Percentiles rank a stretch among this genome's conserved stretches.
Evolutionary conservation across 2,329 filamentous ascomycete genomes (phyloP).

Genomic region (Exophiala alcalophila): DNA sequence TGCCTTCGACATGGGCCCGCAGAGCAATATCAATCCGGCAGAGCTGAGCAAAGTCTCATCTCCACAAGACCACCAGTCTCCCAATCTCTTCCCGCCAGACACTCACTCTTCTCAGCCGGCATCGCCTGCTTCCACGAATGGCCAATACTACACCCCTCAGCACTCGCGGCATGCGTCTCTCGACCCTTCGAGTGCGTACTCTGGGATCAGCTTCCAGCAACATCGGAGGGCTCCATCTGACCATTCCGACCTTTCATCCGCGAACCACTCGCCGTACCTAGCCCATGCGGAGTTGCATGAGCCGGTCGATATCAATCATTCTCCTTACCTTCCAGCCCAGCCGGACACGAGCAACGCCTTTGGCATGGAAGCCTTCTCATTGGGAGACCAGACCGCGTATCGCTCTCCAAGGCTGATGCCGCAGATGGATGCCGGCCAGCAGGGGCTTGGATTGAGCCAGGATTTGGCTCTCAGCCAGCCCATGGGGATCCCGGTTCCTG

Average conservation of each 20-base stretch:
- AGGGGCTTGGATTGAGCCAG: slow-evolving; percentile 30
- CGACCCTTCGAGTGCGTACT: slow-evolving; percentile 58
- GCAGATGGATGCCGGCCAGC: slow-evolving; percentile 53
- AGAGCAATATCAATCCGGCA: slow-evolving; percentile 42
- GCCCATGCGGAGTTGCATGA: slow-evolving; percentile 78
- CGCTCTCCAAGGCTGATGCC: slow-evolving; percentile 64
- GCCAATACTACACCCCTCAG: slow-evolving; percentile 51
- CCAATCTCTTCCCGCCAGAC: slow-evolving; percentile 55
- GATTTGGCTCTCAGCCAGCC: slow-evolving; percentile 35
- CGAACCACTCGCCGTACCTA: slow-evolving; percentile 78
- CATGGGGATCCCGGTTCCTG: slow-evolving; percentile 42
- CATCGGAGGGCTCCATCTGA: slow-evolving; percentile 87
- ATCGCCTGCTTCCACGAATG: slow-evolving; percentile 55
- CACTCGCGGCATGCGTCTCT: slow-evolving; percentile 61
- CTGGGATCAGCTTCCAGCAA: slow-evolving; percentile 65
- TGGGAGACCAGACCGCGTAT: slow-evolving; percentile 64
- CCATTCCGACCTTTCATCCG: slow-evolving; percentile 84
- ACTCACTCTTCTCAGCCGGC: slow-evolving; percentile 48
- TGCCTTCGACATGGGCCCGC: slow-evolving; percentile 38
- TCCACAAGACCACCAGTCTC: slow-evolving; percentile 53
- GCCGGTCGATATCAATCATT: slow-evolving; percentile 65
- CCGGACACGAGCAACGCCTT: slow-evolving; percentile 76
- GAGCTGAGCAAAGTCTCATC: slow-evolving; percentile 48
- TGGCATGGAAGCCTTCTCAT: slow-evolving; percentile 73
- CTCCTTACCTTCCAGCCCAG: slow-evolving; percentile 71